phyloP scores from a whole-genome alignment of 2,329 filamentous ascomycete genomes.

The Teratosphaeria viscida region DNA sequence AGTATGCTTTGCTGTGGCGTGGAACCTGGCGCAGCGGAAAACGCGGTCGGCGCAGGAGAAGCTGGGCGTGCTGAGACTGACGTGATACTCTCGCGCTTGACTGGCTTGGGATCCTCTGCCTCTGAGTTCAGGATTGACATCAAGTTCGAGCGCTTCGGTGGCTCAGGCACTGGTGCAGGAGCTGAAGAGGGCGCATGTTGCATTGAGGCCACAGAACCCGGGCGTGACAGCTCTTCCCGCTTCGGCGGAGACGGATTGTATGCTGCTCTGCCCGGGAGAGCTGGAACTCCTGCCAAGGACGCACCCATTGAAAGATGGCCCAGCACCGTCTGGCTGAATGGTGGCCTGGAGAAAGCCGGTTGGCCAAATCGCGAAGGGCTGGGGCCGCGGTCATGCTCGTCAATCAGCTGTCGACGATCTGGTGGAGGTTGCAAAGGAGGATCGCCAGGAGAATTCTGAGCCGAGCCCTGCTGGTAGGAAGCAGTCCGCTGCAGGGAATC shows the following conservation, averaged over 20 bases:
- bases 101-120: slow-evolving; percentile 21
- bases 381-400: slow-evolving; percentile 22
- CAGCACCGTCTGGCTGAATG: slow-evolving; percentile 9
- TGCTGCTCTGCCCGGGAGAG: slow-evolving; percentile 9
- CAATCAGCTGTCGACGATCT: slow-evolving; percentile 19
- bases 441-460: slow-evolving; percentile 20
- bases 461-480: slow-evolving; percentile 9
- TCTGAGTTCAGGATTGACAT: slow-evolving; percentile 26
- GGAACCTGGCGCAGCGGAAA: slow-evolving; percentile 6
- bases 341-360: slow-evolving; percentile 7
- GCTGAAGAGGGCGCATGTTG: slow-evolving; percentile 15
- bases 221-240: slow-evolving; percentile 18
- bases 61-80: slow-evolving; percentile 1
- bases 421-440: slow-evolving; percentile 11
- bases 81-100: slow-evolving; percentile 22
- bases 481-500: slow-evolving; percentile 14
- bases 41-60: slow-evolving; percentile 7
- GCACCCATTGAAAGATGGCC: neutral
- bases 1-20: slow-evolving; percentile 9
- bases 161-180: slow-evolving; percentile 19
- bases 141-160: slow-evolving; percentile 29
- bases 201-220: slow-evolving; percentile 16
- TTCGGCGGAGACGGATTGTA: slow-evolving; percentile 22
- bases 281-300: neutral
- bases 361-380: slow-evolving; percentile 12